Evolutionary conservation across 2,329 filamentous ascomycete genomes (phyloP).

Genomic region (Arthrocladium fulminans): DNA sequence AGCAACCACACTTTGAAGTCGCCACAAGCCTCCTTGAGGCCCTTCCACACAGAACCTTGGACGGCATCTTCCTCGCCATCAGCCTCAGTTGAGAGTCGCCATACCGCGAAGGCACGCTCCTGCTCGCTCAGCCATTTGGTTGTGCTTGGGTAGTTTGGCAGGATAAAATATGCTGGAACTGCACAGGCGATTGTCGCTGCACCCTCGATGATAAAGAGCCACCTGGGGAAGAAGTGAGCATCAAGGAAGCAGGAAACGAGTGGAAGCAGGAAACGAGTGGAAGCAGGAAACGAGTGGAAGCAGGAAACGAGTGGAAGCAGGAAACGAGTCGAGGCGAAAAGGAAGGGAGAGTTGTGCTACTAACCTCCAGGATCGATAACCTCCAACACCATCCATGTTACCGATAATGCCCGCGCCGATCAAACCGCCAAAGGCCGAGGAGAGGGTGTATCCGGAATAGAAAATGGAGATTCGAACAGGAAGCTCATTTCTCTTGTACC

Average conservation of each 20-base stretch:
- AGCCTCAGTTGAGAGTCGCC: conserved; percentile 36
- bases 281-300: too few relatives aligned
- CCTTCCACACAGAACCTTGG: conserved; percentile 6
- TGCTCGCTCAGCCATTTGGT: conserved; percentile 15
- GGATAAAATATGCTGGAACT: conserved; percentile 8
- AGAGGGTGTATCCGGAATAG: conserved; percentile 51
- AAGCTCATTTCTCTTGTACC: conserved; percentile 52
- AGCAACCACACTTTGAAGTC: conserved; percentile 35
- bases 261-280: conserved; percentile 23
- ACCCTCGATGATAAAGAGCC: conserved; percentile 50
- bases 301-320: conserved; percentile 24
- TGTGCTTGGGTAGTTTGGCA: conserved; percentile 10
- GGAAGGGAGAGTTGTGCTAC: conserved; percentile 33
- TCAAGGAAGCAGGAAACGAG: too few relatives aligned
- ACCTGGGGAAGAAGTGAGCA: too few relatives aligned
- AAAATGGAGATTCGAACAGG: conserved; percentile 48
- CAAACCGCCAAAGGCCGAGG: conserved; percentile 51
- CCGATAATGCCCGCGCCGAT: conserved; percentile 50
- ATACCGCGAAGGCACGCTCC: conserved; percentile 34
- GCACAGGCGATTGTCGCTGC: conserved; percentile 5
- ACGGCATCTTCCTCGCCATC: conserved; percentile 35
- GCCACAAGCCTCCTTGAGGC: conserved; percentile 17
- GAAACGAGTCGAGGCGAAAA: conserved; percentile 21
- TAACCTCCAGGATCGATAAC: conserved; percentile 52
- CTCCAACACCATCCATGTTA: conserved; percentile 48